Evolutionary conservation across 257 asterid genomes (phyloP), one percentile per base, ranked within the genome.

Genomic region (Anisodus acutangulus): DNA sequence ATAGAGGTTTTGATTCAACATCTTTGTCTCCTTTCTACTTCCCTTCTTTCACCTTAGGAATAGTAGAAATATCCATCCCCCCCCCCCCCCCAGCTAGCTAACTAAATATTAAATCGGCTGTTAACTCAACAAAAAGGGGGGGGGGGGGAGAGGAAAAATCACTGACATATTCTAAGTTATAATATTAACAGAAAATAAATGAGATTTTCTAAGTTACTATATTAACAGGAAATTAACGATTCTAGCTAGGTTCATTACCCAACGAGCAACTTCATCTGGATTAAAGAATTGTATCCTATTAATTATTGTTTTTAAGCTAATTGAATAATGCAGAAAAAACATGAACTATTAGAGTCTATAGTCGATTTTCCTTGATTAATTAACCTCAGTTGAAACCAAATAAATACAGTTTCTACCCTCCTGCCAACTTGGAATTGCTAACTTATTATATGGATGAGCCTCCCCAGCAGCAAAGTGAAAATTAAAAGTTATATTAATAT

Each of bases 391-490:
- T 26, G 9, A 64, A 64, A 2, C 45, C 71, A 57, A 57, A 57
- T 49, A 70, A 12, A 17, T 43, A 72, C n/a, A 47, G 41, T 41
- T 19, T 72, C 0, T 22, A 72, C 13, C 58, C 58, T 47, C 80
- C 59, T 45, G 80, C 80, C 59, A 45, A 45, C 80, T 72, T 72
- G 80, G n/a, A 72, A n/a, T 47, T n/a, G 80, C 41, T 72, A 69
- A n/a, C 19, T 69, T 15, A 15, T 0, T 67, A 15, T 13, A 6
- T 8, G 51, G 3, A 72, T 17, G 59, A 19, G 59, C 80, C 9
- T 72, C 37, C 35, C 35, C 57, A 45, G 41, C 80, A 72, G 80
- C 80, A 19, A 45, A 72, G 80, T 19, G 59, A 72, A 72, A 45
- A 45, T 45, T 45, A 45, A 45, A 43, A 72, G 8, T 45, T 37